These are phyloP conservation scores for Clonostachys rhizophaga DNA, from an alignment of 2,329 filamentous ascomycete genomes.

Conservation along the genomic window DNA sequence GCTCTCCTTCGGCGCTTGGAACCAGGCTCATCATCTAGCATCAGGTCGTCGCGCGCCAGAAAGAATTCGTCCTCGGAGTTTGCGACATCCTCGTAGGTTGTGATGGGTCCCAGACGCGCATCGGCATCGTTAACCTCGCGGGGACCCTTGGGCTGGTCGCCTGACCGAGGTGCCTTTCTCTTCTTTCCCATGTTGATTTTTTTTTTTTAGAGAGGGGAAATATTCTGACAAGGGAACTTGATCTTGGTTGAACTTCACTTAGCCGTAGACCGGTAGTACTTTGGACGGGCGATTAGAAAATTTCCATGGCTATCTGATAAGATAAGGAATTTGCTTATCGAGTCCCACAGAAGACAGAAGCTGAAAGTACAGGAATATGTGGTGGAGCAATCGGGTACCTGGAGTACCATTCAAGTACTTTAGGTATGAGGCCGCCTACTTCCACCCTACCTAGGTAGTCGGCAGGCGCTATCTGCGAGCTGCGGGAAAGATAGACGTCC, in stretches of 20 bases:
- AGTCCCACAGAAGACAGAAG: too few relatives aligned
- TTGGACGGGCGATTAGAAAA: neutral
- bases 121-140: slow-evolving; percentile 51
- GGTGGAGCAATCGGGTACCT: too few relatives aligned
- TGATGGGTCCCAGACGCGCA: slow-evolving; percentile 56
- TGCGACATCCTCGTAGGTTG: slow-evolving; percentile 77
- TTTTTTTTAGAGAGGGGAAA: neutral
- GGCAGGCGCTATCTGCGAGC: too few relatives aligned
- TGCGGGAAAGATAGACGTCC: too few relatives aligned
- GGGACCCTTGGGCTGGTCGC: slow-evolving; percentile 40
- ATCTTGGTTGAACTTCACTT: too few relatives aligned
- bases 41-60: slow-evolving; percentile 77
- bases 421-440: too few relatives aligned
- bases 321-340: neutral
- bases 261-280: neutral
- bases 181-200: slow-evolving; percentile 52
- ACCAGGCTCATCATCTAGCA: slow-evolving; percentile 76
- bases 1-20: slow-evolving; percentile 73
- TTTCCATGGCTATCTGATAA: neutral
- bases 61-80: slow-evolving; percentile 95
- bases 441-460: too few relatives aligned
- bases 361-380: too few relatives aligned
- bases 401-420: too few relatives aligned
- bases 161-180: slow-evolving; percentile 62
- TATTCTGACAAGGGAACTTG: neutral